Evolutionary conservation across 2,329 filamentous ascomycete genomes (phyloP).

Genomic region (Pseudocercospora eumusae): DNA sequence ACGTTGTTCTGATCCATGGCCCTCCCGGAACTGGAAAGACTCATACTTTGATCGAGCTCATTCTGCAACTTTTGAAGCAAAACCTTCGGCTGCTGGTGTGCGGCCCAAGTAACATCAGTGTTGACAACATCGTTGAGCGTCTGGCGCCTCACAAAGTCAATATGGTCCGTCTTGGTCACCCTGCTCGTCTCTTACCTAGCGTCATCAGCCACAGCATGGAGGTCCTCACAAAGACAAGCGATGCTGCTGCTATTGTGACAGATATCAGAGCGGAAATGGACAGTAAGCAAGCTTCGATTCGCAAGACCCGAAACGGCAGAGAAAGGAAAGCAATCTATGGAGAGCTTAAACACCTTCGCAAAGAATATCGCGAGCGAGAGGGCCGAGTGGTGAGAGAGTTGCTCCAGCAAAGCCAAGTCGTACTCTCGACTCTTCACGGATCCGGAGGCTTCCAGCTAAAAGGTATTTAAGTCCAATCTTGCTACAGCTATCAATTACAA

Average conservation of each 20-base stretch:
- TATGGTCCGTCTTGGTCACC: constrained; percentile 88
- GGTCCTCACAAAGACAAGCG: constrained; percentile 84
- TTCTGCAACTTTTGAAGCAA: constrained; percentile 80
- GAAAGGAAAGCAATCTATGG: constrained; percentile 80
- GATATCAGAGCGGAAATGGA: constrained; percentile 94
- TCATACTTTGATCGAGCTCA: constrained; percentile 91
- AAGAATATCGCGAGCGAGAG: constrained; percentile 86
- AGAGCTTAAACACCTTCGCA: constrained; percentile 80
- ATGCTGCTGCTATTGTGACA: constrained; percentile 83
- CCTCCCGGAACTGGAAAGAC: constrained; percentile 97
- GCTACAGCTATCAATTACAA: neutral
- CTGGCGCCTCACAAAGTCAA: constrained; percentile 80
- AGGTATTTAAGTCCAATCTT: neutral
- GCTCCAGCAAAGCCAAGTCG: constrained; percentile 76
- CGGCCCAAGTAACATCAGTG: constrained; percentile 92
- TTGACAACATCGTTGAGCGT: constrained; percentile 96
- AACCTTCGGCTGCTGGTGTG: constrained; percentile 83
- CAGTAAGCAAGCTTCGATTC: constrained; percentile 80
- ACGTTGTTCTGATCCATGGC: constrained; percentile 89
- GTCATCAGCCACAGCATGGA: constrained; percentile 90
- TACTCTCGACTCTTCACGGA: constrained; percentile 89
- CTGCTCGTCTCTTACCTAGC: constrained; percentile 82
- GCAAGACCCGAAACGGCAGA: constrained; percentile 78
- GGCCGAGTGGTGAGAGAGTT: constrained; percentile 75
- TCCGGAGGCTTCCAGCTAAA: constrained; percentile 82